These are phyloP conservation scores for Graphilbum ipis-grandicollis DNA, from an alignment of 2,329 filamentous ascomycete genomes.

Conservation along the genomic window DNA sequence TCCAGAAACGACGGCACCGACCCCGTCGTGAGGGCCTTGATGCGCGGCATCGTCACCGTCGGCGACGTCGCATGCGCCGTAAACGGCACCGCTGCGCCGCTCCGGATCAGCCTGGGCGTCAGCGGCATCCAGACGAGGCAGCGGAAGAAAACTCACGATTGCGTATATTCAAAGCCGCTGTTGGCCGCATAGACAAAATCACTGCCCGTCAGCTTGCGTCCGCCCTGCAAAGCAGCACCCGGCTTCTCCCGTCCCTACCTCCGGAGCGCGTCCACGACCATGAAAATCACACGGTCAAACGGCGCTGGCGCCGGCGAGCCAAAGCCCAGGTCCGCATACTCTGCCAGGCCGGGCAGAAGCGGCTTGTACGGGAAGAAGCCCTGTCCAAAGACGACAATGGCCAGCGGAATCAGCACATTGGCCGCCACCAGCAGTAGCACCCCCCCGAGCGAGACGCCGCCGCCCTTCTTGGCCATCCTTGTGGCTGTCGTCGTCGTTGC, in stretches of 20 bases:
- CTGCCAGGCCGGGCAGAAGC: slow-evolving; percentile 68
- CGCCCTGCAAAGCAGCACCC: neutral
- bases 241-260: slow-evolving; percentile 35
- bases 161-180: slow-evolving; percentile 77
- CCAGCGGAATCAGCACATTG: slow-evolving; percentile 61
- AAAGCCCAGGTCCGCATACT: slow-evolving; percentile 39
- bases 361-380: slow-evolving; percentile 99
- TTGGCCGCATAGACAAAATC: slow-evolving; percentile 77
- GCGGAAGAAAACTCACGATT: slow-evolving; percentile 43
- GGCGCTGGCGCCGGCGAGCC: slow-evolving; percentile 43
- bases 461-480: neutral
- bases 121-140: neutral
- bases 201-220: slow-evolving; percentile 30
- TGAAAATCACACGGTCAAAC: slow-evolving; percentile 86
- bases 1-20: slow-evolving; percentile 97
- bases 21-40: slow-evolving; percentile 94
- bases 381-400: slow-evolving; percentile 61
- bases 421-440: slow-evolving; percentile 39
- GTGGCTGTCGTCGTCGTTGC: neutral
- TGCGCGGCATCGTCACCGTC: slow-evolving; percentile 93
- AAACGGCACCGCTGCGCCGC: slow-evolving; percentile 75
- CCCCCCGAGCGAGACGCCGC: slow-evolving; percentile 4
- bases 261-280: slow-evolving; percentile 90
- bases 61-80: slow-evolving; percentile 93
- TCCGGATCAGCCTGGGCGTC: slow-evolving; percentile 53